Percentiles rank a stretch among this genome's conserved stretches.
These are phyloP conservation scores for Lactarius hatsudake DNA, from an alignment of 768 basidiomycete species.

Conservation along the genomic window DNA sequence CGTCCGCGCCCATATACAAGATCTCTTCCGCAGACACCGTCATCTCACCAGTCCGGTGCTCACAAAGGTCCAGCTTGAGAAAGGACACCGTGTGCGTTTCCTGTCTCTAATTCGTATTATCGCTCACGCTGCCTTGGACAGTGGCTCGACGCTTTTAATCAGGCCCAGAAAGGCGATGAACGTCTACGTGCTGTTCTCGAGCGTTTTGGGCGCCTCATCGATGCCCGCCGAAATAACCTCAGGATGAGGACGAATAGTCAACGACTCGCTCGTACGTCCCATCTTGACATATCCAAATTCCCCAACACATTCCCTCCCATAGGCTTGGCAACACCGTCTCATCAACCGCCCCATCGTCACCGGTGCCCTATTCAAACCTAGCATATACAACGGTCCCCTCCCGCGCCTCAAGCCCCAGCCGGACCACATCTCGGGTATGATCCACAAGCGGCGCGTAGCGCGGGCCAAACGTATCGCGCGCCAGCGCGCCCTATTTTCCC, in stretches of 20 bases:
- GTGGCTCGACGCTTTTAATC: conserved; percentile 60
- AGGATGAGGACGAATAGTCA: conserved; percentile 45
- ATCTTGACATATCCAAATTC: neutral
- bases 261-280: conserved; percentile 51
- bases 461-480: conserved; percentile 46
- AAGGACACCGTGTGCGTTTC: conserved; percentile 54
- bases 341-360: conserved; percentile 66
- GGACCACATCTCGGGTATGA: conserved; percentile 63
- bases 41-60: conserved; percentile 51
- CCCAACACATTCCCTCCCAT: conserved; percentile 2
- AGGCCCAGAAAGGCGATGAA: conserved; percentile 52
- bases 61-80: conserved; percentile 46
- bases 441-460: conserved; percentile 45
- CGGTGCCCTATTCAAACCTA: conserved; percentile 64
- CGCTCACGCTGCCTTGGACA: conserved; percentile 30
- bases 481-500: conserved; percentile 35
- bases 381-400: conserved; percentile 63
- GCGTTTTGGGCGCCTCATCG: conserved; percentile 60
- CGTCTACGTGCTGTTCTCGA: conserved; percentile 45
- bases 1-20: conserved; percentile 55
- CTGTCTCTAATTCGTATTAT: neutral
- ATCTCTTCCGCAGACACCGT: conserved; percentile 51
- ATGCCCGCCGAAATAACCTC: conserved; percentile 47
- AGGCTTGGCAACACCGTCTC: conserved; percentile 58
- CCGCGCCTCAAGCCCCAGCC: conserved; percentile 84